Evolutionary conservation across 106 monocot species (phyloP).

Genomic region (Dendrobium nobile): DNA sequence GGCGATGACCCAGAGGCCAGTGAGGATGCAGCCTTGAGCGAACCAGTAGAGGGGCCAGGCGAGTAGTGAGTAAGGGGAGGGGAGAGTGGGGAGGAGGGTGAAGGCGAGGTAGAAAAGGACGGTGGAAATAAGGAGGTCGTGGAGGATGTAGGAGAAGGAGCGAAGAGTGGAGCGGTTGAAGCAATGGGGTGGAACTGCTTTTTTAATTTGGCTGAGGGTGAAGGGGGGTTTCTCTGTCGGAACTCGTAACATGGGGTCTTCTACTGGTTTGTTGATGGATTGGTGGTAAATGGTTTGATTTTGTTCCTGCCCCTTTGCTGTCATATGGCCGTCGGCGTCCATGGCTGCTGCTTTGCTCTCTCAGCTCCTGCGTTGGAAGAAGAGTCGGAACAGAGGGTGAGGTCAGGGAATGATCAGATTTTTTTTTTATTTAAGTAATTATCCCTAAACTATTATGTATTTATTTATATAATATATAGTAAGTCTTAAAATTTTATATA

Average conservation of each 20-base stretch:
- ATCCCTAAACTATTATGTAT: no score
- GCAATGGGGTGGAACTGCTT: slow-evolving; percentile 67
- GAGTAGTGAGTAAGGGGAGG: slow-evolving; percentile 23
- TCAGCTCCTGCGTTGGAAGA: not conserved
- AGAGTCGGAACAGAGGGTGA: no score
- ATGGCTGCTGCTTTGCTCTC: not conserved
- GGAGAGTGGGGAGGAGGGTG: slow-evolving; percentile 40
- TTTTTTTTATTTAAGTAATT: no score
- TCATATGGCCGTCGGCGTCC: slow-evolving; percentile 18
- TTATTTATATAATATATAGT: no score
- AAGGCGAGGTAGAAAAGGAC: slow-evolving; percentile 49
- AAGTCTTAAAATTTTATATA: no score
- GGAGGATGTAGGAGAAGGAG: slow-evolving; percentile 44
- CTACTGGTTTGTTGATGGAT: not conserved
- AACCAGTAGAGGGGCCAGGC: slow-evolving; percentile 83
- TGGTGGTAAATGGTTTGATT: not conserved
- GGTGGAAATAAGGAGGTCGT: slow-evolving; percentile 31
- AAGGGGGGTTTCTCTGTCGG: slow-evolving; percentile 45
- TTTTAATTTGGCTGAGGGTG: slow-evolving; percentile 54
- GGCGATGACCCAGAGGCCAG: slow-evolving; percentile 83
- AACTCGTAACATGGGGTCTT: slow-evolving; percentile 1
- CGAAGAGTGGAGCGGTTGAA: slow-evolving; percentile 49
- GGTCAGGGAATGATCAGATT: no score
- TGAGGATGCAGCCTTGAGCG: slow-evolving; percentile 58
- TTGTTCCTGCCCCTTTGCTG: not conserved